A percentile compares a stretch with the other conserved stretches of the same genome.
Evolutionary conservation across 1,139 yeast genomes (phyloP).

Genomic region (Suhomyces chickasaworum): DNA sequence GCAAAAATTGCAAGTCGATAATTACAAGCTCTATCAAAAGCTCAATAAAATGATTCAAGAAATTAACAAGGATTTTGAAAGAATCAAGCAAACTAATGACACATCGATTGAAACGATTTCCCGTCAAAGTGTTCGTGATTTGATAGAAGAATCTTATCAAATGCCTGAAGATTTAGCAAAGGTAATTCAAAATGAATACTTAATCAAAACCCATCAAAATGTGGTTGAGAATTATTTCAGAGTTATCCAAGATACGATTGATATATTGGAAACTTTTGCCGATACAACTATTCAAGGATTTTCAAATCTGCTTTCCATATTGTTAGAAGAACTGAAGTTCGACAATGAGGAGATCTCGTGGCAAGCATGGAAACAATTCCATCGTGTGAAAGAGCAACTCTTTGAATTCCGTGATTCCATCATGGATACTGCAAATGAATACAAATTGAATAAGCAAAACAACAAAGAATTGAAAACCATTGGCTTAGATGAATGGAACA

Average conservation of each 20-base stretch:
- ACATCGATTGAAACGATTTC: constrained; percentile 36
- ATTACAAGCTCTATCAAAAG: constrained; percentile 46
- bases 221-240: constrained; percentile 42
- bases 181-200: constrained; percentile 31
- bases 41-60: constrained; percentile 49
- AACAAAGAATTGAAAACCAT: constrained; percentile 16
- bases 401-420: constrained; percentile 59
- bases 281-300: constrained; percentile 64
- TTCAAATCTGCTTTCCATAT: constrained; percentile 35
- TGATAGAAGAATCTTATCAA: constrained; percentile 42
- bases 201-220: constrained; percentile 37
- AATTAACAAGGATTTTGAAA: constrained; percentile 52
- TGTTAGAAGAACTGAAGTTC: constrained; percentile 32
- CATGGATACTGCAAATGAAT: constrained; percentile 46
- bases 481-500: constrained; percentile 52
- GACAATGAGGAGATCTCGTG: constrained; percentile 47
- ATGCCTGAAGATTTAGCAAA: constrained; percentile 36
- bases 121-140: constrained; percentile 61
- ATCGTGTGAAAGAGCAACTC: constrained; percentile 56
- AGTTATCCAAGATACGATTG: constrained; percentile 57
- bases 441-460: constrained; percentile 25
- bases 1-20: constrained; percentile 42
- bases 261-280: constrained; percentile 71
- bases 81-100: constrained; percentile 43
- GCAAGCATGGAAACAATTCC: constrained; percentile 70